phyloP scores from a whole-genome alignment of 352 stramenopile genomes.

The Phytopythium ostracodes region DNA sequence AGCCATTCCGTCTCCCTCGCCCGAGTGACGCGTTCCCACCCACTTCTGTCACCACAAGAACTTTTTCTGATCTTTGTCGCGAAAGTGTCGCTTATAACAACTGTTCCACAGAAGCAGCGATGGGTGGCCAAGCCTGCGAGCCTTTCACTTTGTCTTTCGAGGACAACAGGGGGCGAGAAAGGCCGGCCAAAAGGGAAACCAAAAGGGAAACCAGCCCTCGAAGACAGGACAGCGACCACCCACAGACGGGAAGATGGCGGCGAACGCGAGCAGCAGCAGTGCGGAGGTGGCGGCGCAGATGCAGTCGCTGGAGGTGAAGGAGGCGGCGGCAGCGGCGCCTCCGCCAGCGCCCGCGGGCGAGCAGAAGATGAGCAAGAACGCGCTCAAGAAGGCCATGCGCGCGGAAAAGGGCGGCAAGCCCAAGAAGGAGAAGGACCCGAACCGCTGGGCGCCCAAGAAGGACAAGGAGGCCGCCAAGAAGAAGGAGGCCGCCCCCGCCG shows the following conservation, averaged over 20 bases:
- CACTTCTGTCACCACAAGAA: slow-evolving; percentile 6
- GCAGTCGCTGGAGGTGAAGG: slow-evolving; percentile 12
- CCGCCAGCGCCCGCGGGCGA: slow-evolving; percentile 1
- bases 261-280: not conserved
- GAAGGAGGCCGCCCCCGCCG: slow-evolving; percentile 41
- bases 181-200: not conserved
- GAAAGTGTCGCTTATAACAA: not conserved
- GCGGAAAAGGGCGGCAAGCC: slow-evolving; percentile 85
- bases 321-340: not conserved
- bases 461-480: slow-evolving; percentile 87
- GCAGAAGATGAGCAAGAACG: slow-evolving; percentile 94
- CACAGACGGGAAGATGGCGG: not conserved
- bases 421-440: slow-evolving; percentile 96
- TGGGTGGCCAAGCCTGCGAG: not conserved
- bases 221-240: not conserved
- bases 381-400: slow-evolving; percentile 92
- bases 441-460: slow-evolving; percentile 84
- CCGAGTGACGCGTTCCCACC: not conserved
- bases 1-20: not conserved
- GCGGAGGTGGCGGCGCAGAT: slow-evolving; percentile 5
- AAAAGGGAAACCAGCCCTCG: not conserved
- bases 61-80: not conserved
- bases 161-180: not conserved
- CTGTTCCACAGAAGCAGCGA: not conserved
- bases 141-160: not conserved